Conservation (phyloP, 352 stramenopile genomes). For the Globisporangium splendens region DNA sequence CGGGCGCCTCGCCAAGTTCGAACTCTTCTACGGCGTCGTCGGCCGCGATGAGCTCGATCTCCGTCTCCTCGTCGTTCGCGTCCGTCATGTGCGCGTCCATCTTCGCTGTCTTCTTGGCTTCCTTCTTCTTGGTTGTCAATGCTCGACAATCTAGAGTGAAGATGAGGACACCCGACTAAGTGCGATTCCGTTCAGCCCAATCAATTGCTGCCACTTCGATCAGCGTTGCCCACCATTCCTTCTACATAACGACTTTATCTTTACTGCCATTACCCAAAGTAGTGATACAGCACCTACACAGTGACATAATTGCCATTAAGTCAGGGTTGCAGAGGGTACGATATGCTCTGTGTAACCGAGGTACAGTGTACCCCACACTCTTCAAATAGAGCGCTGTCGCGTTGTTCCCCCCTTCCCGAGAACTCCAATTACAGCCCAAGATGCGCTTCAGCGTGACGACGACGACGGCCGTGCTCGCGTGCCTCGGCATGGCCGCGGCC, state of each 20-base stretch:
- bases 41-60: conserved; percentile 81
- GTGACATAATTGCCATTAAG: no score
- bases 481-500: conserved; percentile 72
- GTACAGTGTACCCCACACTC: not conserved
- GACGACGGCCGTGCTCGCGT: conserved; percentile 65
- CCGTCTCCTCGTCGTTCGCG: conserved; percentile 45
- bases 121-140: conserved; percentile 23
- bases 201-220: conserved; percentile 30
- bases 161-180: conserved; percentile 10
- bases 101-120: conserved; percentile 31
- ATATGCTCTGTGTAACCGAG: no score
- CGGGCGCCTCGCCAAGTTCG: conserved; percentile 71
- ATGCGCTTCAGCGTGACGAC: conserved; percentile 80
- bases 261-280: no score
- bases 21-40: conserved; percentile 83
- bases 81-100: conserved; percentile 34
- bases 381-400: conserved; percentile 1
- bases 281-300: no score
- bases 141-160: no score
- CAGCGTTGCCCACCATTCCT: no score
- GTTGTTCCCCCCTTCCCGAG: conserved; percentile 10
- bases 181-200: conserved; percentile 22
- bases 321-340: no score
- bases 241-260: no score
- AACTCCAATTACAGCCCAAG: conserved; percentile 17